Evolutionary conservation across 2,329 filamentous ascomycete species (phyloP).

Genomic region (Aureobasidium vineae): DNA sequence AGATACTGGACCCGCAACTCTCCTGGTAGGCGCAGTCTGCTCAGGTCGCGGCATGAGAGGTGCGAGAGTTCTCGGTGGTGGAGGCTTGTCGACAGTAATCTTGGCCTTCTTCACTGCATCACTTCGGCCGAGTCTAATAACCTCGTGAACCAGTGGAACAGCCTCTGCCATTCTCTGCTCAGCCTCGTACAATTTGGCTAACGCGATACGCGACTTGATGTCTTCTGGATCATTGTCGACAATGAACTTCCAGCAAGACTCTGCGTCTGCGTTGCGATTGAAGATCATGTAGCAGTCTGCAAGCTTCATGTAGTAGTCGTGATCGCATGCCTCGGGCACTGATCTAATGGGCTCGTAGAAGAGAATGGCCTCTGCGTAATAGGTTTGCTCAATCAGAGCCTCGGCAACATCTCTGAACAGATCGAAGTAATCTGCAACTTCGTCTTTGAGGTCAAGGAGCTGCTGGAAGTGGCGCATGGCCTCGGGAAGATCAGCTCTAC

Average conservation of each 20-base stretch:
- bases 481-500: conserved; percentile 57
- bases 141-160: conserved; percentile 72
- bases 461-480: conserved; percentile 57
- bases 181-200: conserved; percentile 79
- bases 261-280: conserved; percentile 65
- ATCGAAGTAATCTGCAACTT: conserved; percentile 67
- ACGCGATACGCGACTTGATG: conserved; percentile 72
- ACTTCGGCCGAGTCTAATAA: conserved; percentile 60
- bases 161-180: conserved; percentile 70
- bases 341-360: conserved; percentile 52
- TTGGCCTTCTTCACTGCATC: conserved; percentile 47
- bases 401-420: conserved; percentile 73
- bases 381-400: conserved; percentile 52
- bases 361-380: conserved; percentile 56
- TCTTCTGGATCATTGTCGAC: conserved; percentile 69
- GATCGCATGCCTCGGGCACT: conserved; percentile 48
- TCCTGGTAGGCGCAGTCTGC: background rate
- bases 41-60: conserved; percentile 16
- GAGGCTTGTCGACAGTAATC: conserved; percentile 30
- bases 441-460: conserved; percentile 64
- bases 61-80: conserved; percentile 6
- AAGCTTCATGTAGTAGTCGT: conserved; percentile 53
- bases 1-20: conserved; percentile 1
- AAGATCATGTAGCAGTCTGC: conserved; percentile 68
- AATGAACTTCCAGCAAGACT: conserved; percentile 72